A percentile compares a stretch with the other conserved stretches of the same genome.
Evolutionary conservation across 805 yeast species (phyloP).

Genomic region (Tetrapisispora iriomotensis): DNA sequence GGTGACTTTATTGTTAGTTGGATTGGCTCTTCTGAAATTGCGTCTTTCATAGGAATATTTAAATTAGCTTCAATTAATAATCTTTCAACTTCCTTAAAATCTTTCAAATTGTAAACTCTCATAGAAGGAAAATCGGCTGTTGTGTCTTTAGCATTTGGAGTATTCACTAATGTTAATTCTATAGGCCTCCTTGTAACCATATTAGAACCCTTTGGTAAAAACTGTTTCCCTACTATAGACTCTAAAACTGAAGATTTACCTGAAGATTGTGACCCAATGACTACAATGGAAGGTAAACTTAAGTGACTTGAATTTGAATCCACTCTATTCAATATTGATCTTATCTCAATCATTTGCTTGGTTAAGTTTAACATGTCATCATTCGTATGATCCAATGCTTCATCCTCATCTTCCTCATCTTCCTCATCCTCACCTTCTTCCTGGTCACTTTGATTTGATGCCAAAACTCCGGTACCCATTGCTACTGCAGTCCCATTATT

Average conservation of each 20-base stretch:
- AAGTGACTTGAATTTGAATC: constrained; percentile 61
- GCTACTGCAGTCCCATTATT: constrained; percentile 19
- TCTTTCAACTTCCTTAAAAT: constrained; percentile 80
- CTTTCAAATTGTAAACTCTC: constrained; percentile 70
- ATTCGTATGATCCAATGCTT: constrained; percentile 48
- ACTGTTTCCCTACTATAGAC: constrained; percentile 95
- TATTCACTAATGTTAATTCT: constrained; percentile 82
- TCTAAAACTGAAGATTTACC: constrained; percentile 96
- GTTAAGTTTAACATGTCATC: constrained; percentile 84
- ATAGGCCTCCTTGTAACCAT: constrained; percentile 98
- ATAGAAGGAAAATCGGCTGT: constrained; percentile 91
- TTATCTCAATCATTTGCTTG: constrained; percentile 92
- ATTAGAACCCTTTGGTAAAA: constrained; percentile 91
- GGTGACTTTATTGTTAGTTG: constrained; percentile 88
- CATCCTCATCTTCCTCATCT: constrained; percentile 45
- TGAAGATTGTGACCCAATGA: constrained; percentile 92
- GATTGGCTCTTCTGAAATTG: constrained; percentile 88
- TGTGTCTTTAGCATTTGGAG: constrained; percentile 72
- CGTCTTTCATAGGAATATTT: constrained; percentile 82
- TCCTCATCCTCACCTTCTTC: constrained; percentile 27
- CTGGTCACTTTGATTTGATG: constrained; percentile 33
- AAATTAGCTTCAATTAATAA: constrained; percentile 80
- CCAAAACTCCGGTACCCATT: constrained; percentile 23
- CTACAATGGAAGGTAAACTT: constrained; percentile 89
- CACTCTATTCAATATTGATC: constrained; percentile 65